Evolutionary conservation across 805 yeast genomes (phyloP).

Genomic region (Candida suzukii): DNA sequence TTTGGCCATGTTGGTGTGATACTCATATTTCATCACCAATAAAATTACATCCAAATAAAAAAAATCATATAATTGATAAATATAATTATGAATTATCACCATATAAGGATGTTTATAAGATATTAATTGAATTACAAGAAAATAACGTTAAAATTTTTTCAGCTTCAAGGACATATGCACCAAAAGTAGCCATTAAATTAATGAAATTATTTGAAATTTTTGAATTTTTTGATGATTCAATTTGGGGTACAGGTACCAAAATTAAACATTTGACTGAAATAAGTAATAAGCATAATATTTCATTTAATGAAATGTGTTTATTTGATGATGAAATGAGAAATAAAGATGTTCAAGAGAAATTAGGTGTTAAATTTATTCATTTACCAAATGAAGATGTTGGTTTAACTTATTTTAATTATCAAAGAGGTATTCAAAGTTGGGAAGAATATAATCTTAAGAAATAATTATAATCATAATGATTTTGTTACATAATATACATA

Average conservation of each 20-base stretch:
- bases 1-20: slow-evolving; percentile 83
- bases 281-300: slow-evolving; percentile 40
- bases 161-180: slow-evolving; percentile 78
- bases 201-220: slow-evolving; percentile 46
- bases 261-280: slow-evolving; percentile 42
- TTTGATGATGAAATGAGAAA: slow-evolving; percentile 81
- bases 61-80: slow-evolving; percentile 39
- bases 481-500: too few relatives aligned
- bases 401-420: slow-evolving; percentile 48
- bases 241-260: slow-evolving; percentile 66
- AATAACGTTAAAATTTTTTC: slow-evolving; percentile 48
- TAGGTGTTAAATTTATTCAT: slow-evolving; percentile 66
- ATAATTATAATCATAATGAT: too few relatives aligned
- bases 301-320: slow-evolving; percentile 41
- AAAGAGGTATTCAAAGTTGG: slow-evolving; percentile 35
- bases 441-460: slow-evolving; percentile 3
- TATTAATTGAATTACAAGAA: slow-evolving; percentile 44
- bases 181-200: slow-evolving; percentile 65
- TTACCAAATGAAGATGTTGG: slow-evolving; percentile 52
- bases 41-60: slow-evolving; percentile 19
- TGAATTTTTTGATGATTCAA: slow-evolving; percentile 46
- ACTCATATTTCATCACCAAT: slow-evolving; percentile 60
- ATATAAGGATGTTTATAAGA: slow-evolving; percentile 61
- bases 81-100: slow-evolving; percentile 50
- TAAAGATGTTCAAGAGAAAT: slow-evolving; percentile 55